Percentiles rank a stretch among this genome's conserved stretches.
phyloP scores from a whole-genome alignment of 257 asterid genomes.

The Coffea eugenioides region DNA sequence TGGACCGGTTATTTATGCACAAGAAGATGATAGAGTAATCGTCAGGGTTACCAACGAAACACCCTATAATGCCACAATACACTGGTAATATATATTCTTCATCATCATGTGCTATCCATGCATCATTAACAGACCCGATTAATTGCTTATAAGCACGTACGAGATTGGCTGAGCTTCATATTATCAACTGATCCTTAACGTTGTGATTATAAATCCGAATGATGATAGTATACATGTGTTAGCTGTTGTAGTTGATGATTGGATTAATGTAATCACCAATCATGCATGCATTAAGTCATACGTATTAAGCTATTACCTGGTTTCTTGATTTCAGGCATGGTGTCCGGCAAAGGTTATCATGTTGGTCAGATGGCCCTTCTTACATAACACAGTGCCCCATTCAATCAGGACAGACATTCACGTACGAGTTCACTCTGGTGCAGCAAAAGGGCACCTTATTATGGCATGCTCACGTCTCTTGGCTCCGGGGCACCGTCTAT shows the following conservation, averaged over 20 bases:
- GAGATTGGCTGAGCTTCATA: not conserved
- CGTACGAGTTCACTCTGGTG: slow-evolving; percentile 49
- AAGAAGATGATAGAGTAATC: slow-evolving; percentile 55
- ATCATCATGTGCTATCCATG: not conserved
- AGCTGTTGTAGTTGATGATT: not conserved
- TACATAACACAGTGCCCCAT: slow-evolving; percentile 67
- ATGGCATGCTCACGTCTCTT: slow-evolving; percentile 75
- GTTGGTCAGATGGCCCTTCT: slow-evolving; percentile 76
- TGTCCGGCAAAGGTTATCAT: slow-evolving; percentile 49
- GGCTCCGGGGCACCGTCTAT: slow-evolving; percentile 63
- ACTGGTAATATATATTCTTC: slow-evolving; percentile 33
- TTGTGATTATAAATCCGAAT: not conserved
- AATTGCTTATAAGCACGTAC: not conserved
- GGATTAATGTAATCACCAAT: not conserved
- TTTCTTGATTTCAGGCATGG: slow-evolving; percentile 51
- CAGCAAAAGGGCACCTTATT: slow-evolving; percentile 64
- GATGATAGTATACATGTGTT: no score
- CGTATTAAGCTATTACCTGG: not conserved
- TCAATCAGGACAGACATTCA: slow-evolving; percentile 55
- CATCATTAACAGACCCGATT: not conserved
- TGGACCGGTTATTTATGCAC: slow-evolving; percentile 61
- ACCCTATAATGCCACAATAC: slow-evolving; percentile 58
- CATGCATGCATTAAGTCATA: no score
- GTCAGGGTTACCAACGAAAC: slow-evolving; percentile 41
- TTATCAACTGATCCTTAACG: not conserved